These are phyloP conservation scores for Omphalotus olearius DNA, from an alignment of 1,284 basidiomycete species.

Conservation along the genomic window DNA sequence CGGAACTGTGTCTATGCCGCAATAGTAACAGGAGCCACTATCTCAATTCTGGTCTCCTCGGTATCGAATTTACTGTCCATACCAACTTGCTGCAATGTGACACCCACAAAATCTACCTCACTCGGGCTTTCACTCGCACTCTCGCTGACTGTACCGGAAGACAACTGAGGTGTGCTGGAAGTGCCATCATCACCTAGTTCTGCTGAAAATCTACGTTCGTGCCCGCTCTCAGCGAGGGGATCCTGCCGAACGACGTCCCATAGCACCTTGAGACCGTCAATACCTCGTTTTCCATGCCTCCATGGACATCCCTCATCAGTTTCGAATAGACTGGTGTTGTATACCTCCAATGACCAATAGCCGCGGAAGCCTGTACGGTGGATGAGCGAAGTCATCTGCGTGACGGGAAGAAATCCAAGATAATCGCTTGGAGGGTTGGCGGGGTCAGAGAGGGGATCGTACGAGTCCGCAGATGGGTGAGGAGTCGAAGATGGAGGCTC, in stretches of 20 bases:
- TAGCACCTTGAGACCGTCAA: conserved; percentile 17
- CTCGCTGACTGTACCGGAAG: too few species aligned
- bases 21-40: too few species aligned
- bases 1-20: too few species aligned
- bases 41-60: too few species aligned
- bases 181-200: too few species aligned
- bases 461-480: neutral
- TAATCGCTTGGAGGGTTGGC: conserved; percentile 10
- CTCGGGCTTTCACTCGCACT: too few species aligned
- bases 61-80: too few species aligned
- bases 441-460: conserved; percentile 7
- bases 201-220: too few species aligned
- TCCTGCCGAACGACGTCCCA: conserved; percentile 11
- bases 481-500: conserved; percentile 12
- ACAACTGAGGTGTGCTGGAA: too few species aligned
- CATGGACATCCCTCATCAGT: conserved; percentile 18
- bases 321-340: conserved; percentile 20
- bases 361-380: conserved; percentile 20
- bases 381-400: conserved; percentile 19
- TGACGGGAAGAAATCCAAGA: conserved; percentile 21
- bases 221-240: neutral
- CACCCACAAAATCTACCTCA: too few species aligned
- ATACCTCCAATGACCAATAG: conserved; percentile 26
- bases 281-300: conserved; percentile 20
- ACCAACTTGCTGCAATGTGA: too few species aligned